Base-by-base conservation (phyloP, 495 filamentous ascomycete genomes). In the Penicillium dipodomyicola region DNA sequence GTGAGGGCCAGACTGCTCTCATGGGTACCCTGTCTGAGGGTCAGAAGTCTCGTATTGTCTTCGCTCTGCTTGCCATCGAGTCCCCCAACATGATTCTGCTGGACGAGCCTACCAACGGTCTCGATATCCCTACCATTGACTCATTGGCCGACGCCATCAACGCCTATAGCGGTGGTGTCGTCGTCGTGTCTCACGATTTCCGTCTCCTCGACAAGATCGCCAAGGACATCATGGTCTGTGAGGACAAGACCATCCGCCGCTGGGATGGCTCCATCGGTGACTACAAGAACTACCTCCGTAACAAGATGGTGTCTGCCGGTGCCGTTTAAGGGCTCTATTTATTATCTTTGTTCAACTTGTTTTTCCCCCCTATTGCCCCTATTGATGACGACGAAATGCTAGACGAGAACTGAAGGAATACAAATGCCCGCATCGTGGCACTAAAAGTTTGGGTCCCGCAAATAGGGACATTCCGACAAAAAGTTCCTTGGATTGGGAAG, bases 81-180 rank as follows among this genome's bases (percentile, higher is more conserved):
- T 80, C 85, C 5, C 94, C 94, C 52, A 99, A 99, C 80, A 97
- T 99, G 93, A 78, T 99, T 64, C 76, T 99, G 59, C 82, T 99
- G 29, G 94, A 99, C 76, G 94, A 99, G 77, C 95, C 94, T 69
- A 99, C 94, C 58, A 99, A 99, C 83, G 94, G 94, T 82, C 80
- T 99, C 54, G 94, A 99, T 85, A 99, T 99, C 60, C 94, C 94
- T 10, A 97, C 95, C 40, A 99, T 99, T 63, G 94, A 98, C 77
- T 91, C 87, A 75, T 78, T 98, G 76, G 94, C 94, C 3, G 93
- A 99, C 71, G 94, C 94, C 58, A 97, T 97, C 79, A 96, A 96
- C 67, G 86, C 92, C 39, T 99, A 87, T 77, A 90, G 82, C 65
- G 94, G 94, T 68, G 94, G 94, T 85, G 95, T 97, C 42, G 92